Conservation (phyloP, 129 eudicot genomes). For the Flaveria ramosissima region DNA sequence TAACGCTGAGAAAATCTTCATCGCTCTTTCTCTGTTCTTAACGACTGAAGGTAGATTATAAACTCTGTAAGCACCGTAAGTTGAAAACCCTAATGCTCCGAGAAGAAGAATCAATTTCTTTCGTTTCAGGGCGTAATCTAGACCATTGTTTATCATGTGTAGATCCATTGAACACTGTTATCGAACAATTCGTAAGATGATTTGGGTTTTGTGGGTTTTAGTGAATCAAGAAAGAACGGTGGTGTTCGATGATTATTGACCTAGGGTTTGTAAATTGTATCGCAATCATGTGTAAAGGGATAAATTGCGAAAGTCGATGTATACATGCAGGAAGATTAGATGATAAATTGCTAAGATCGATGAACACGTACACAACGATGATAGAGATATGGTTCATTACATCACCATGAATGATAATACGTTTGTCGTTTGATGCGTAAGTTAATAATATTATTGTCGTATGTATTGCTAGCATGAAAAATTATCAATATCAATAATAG, state of each 20-base stretch:
- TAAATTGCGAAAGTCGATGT: conserved; percentile 4
- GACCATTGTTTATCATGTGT: conserved; percentile 41
- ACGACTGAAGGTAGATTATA: conserved; percentile 55
- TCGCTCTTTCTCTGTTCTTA: conserved; percentile 47
- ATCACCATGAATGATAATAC: background rate
- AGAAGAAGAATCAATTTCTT: conserved; percentile 47
- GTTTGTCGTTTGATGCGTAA: no score
- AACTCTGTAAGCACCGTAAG: conserved; percentile 60
- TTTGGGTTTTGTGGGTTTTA: conserved; percentile 8
- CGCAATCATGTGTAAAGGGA: conserved; percentile 1
- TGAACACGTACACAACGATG: background rate
- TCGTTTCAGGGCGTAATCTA: conserved; percentile 42
- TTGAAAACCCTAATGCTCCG: conserved; percentile 59
- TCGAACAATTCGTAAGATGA: background rate
- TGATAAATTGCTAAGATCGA: background rate
- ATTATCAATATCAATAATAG: no score
- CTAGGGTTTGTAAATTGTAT: conserved; percentile 19
- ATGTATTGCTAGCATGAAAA: background rate
- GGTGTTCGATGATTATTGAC: background rate
- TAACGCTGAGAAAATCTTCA: conserved; percentile 53
- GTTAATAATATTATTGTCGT: background rate
- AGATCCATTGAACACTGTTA: conserved; percentile 48
- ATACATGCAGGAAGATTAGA: no score
- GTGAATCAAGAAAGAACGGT: background rate
- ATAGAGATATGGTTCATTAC: background rate